Evolutionary conservation across 2,329 filamentous ascomycete species (phyloP).

Genomic region (Sphaerulina populicola): DNA sequence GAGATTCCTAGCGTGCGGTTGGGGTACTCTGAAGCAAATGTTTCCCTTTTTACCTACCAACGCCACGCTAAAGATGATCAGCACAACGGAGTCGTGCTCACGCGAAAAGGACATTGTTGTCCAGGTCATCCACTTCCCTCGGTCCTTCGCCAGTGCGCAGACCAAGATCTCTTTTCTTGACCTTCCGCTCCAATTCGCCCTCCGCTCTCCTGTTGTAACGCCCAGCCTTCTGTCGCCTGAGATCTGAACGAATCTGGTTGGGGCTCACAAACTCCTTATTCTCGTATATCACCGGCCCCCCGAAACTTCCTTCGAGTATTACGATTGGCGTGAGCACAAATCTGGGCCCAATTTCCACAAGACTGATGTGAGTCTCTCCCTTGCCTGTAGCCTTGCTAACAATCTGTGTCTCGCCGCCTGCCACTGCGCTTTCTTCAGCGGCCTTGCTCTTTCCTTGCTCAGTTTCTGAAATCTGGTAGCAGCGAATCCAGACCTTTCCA

Average conservation of each 20-base stretch:
- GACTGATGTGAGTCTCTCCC: conserved; percentile 63
- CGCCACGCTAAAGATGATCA: not conserved
- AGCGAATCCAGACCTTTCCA: conserved; percentile 90
- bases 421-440: conserved; percentile 27
- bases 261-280: conserved; percentile 96
- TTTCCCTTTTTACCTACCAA: not conserved
- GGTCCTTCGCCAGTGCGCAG: conserved; percentile 59
- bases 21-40: not conserved
- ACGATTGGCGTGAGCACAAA: conserved; percentile 92
- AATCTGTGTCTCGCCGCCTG: conserved; percentile 35
- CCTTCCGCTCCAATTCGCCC: conserved; percentile 60
- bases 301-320: conserved; percentile 89
- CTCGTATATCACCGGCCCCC: conserved; percentile 93
- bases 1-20: no score
- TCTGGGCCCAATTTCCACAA: conserved; percentile 88
- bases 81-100: conserved; percentile 35
- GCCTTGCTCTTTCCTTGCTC: conserved; percentile 52
- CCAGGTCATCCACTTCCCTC: conserved; percentile 60
- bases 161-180: conserved; percentile 69
- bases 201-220: conserved; percentile 71
- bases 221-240: conserved; percentile 65
- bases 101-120: conserved; percentile 67
- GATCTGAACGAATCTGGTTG: conserved; percentile 78
- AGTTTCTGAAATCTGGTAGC: conserved; percentile 85
- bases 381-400: conserved; percentile 35